phyloP scores from a whole-genome alignment of 305 asterid genomes.

The Coffea humblotiana region DNA sequence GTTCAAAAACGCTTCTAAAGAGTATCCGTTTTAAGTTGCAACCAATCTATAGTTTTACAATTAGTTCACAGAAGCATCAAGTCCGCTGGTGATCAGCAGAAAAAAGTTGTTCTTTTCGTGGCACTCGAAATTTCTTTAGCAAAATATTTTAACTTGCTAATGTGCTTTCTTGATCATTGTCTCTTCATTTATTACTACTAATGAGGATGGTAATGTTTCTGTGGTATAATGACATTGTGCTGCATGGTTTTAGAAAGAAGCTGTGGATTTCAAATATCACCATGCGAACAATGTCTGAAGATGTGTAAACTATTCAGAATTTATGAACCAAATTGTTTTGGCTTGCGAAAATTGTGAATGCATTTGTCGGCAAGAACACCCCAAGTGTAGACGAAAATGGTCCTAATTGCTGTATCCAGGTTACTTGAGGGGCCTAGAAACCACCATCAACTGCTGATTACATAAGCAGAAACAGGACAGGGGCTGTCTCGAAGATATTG shows the following conservation, averaged over 20 bases:
- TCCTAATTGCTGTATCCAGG: slow-evolving; percentile 3
- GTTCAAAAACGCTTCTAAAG: too few relatives aligned
- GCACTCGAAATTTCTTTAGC: background rate
- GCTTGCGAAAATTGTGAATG: background rate
- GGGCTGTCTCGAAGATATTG: slow-evolving; percentile 1
- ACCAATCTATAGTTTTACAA: too few relatives aligned
- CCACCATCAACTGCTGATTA: background rate
- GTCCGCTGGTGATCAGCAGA: background rate
- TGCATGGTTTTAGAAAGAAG: background rate
- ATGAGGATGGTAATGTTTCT: background rate
- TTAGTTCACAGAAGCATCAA: too few relatives aligned
- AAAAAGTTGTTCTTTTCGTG: background rate
- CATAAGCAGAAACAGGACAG: background rate
- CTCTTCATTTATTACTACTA: background rate
- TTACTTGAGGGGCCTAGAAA: background rate
- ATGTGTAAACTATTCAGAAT: background rate
- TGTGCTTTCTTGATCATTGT: too few relatives aligned
- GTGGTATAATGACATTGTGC: background rate
- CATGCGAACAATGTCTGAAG: background rate
- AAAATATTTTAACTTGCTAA: too few relatives aligned
- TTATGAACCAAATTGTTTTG: background rate
- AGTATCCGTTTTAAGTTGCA: too few relatives aligned
- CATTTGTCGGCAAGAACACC: background rate
- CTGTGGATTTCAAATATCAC: background rate
- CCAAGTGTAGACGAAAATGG: background rate